A percentile compares a stretch with the other conserved stretches of the same genome.
Evolutionary conservation across 352 stramenopile genomes (phyloP).

Genomic region (Phytophthora ohioensis): DNA sequence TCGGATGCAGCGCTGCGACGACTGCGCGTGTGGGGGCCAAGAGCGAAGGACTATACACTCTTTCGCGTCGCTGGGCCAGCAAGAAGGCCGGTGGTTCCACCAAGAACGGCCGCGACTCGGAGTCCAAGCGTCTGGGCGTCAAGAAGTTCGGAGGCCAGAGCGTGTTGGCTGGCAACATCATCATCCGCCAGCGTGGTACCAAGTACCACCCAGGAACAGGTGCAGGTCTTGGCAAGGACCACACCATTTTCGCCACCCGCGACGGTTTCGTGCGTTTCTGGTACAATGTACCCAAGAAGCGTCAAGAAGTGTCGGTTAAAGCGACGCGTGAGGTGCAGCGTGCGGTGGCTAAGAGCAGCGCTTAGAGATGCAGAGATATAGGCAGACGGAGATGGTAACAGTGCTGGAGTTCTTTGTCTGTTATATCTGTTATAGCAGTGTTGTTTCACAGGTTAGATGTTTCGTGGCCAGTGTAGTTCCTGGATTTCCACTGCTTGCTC

Average conservation of each 20-base stretch:
- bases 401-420: constrained; percentile 18
- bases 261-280: constrained; percentile 93
- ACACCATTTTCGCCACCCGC: constrained; percentile 93
- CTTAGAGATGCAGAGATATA: constrained; percentile 24
- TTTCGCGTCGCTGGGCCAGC: constrained; percentile 84
- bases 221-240: constrained; percentile 95
- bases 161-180: constrained; percentile 96
- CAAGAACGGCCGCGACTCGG: constrained; percentile 98
- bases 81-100: constrained; percentile 98
- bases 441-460: background rate
- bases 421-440: background rate
- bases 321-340: constrained; percentile 68
- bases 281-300: constrained; percentile 88
- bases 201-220: constrained; percentile 96
- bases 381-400: constrained; percentile 15
- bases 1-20: constrained; percentile 49
- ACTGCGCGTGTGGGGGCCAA: constrained; percentile 30
- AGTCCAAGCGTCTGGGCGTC: constrained; percentile 96
- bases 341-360: constrained; percentile 30
- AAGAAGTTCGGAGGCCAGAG: constrained; percentile 95
- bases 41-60: constrained; percentile 56
- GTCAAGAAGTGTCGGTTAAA: constrained; percentile 89
- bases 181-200: constrained; percentile 97
- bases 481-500: constrained; percentile 26
- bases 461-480: constrained; percentile 1